phyloP scores from a whole-genome alignment of 768 basidiomycete species.

The Tremella mesenterica region DNA sequence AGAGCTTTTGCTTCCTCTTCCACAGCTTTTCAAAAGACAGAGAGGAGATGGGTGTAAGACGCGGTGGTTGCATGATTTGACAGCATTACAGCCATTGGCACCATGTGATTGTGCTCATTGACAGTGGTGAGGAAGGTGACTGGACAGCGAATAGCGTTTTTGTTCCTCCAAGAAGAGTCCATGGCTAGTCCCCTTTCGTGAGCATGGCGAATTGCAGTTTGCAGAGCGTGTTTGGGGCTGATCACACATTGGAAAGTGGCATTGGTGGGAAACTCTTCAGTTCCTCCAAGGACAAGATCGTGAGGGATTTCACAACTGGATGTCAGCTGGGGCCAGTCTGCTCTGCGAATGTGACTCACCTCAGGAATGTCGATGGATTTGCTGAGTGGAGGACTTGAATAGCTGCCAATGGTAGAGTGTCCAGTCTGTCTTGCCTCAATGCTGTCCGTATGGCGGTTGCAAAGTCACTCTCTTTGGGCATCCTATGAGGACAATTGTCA shows the following conservation, averaged over 20 bases:
- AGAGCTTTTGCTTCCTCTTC: not conserved
- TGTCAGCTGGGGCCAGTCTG: too few relatives aligned
- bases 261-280: too few relatives aligned
- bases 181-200: not conserved
- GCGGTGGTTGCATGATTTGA: not conserved
- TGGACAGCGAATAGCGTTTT: slow-evolving; percentile 10
- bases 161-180: slow-evolving; percentile 11
- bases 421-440: too few relatives aligned
- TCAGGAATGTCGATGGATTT: too few relatives aligned
- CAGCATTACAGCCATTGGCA: slow-evolving; percentile 8
- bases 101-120: slow-evolving; percentile 4
- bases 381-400: too few relatives aligned
- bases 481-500: too few relatives aligned
- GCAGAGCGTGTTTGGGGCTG: not conserved
- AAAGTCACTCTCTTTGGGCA: too few relatives aligned
- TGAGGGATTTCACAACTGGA: too few relatives aligned
- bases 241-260: slow-evolving; percentile 7
- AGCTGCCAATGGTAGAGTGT: too few relatives aligned
- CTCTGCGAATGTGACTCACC: too few relatives aligned
- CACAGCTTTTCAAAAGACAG: not conserved
- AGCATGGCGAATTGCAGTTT: not conserved
- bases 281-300: too few relatives aligned
- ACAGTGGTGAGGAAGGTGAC: slow-evolving; percentile 3
- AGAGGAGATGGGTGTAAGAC: not conserved
- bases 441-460: too few relatives aligned